phyloP scores from a whole-genome alignment of 345 rosid species.

The Syzygium aromaticum region DNA sequence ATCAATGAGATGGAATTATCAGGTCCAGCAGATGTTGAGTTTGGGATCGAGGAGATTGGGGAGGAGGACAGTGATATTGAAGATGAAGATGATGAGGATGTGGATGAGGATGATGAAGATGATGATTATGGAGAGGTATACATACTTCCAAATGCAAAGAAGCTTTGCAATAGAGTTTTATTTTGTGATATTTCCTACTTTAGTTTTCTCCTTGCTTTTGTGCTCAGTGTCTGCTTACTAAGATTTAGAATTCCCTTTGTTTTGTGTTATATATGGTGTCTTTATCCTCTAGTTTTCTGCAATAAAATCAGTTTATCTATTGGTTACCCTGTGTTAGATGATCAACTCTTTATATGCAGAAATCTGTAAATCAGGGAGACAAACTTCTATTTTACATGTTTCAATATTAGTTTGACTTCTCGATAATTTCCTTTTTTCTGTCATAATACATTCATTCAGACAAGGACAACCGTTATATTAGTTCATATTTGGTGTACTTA shows the following conservation, averaged over 20 bases:
- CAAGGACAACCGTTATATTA: neutral
- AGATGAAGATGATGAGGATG: constrained; percentile 19
- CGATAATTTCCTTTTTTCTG: neutral
- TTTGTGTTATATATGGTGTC: neutral
- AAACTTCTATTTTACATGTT: neutral
- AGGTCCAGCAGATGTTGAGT: constrained; percentile 64
- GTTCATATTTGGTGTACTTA: neutral
- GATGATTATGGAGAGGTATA: constrained; percentile 47
- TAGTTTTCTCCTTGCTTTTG: neutral
- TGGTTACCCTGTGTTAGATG: neutral
- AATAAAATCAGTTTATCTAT: neutral
- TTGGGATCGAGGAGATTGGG: constrained; percentile 56
- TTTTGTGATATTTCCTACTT: neutral
- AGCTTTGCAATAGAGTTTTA: neutral
- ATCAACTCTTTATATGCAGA: neutral
- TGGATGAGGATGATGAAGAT: constrained; percentile 21
- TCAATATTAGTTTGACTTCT: neutral
- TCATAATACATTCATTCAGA: neutral
- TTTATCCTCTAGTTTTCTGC: neutral
- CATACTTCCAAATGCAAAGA: neutral
- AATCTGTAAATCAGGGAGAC: neutral
- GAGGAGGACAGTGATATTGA: constrained; percentile 54
- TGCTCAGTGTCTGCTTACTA: neutral
- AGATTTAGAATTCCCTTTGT: neutral
- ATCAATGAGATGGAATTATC: constrained; percentile 60